Evolutionary conservation across 169 alveolate species (phyloP), one percentile per base, ranked within the genome.

Genomic region (Perkinsus olseni): DNA sequence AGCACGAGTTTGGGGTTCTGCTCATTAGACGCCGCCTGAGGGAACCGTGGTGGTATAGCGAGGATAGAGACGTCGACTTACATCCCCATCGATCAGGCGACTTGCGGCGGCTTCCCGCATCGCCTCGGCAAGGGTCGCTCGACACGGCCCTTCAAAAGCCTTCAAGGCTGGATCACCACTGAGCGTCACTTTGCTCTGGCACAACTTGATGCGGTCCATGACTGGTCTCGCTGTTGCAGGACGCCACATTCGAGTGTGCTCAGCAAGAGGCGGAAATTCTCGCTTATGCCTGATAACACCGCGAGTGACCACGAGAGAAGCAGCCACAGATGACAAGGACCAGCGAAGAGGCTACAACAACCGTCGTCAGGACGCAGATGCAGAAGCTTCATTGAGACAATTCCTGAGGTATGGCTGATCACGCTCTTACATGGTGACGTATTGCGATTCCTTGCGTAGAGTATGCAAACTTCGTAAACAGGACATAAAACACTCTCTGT

Each of bases 241-340:
- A 62, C 82, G 82, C 82, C 82, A 62, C 82, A 62, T 62, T 62
- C 82, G 82, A 62, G 82, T 62, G 82, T 62, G 13, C 82, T 62
- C 82, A 24, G 31, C 82, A 28, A 62, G 82, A 62, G 82, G 82
- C 1, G 82, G 82, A 24, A 21, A 62, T 13, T 62, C 82, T 62
- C 82, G 82, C 1, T 62, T 62, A 24, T 62, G 82, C 82, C 82
- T 62, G 31, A 62, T n/a, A n/a, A n/a, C n/a, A n/a, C n/a, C n/a
- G n/a, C n/a, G n/a, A n/a, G n/a, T n/a, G n/a, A n/a, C n/a, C n/a
- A n/a, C n/a, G n/a, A n/a, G n/a, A n/a, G n/a, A n/a, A n/a, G n/a
- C n/a, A n/a, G n/a, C n/a, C n/a, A n/a, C n/a, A n/a, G n/a, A n/a
- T n/a, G n/a, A n/a, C n/a, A n/a, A n/a, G n/a, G n/a, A n/a, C n/a